These are phyloP conservation scores for Lentinus tigrinus DNA, from an alignment of 768 basidiomycete species.

Conservation along the genomic window DNA sequence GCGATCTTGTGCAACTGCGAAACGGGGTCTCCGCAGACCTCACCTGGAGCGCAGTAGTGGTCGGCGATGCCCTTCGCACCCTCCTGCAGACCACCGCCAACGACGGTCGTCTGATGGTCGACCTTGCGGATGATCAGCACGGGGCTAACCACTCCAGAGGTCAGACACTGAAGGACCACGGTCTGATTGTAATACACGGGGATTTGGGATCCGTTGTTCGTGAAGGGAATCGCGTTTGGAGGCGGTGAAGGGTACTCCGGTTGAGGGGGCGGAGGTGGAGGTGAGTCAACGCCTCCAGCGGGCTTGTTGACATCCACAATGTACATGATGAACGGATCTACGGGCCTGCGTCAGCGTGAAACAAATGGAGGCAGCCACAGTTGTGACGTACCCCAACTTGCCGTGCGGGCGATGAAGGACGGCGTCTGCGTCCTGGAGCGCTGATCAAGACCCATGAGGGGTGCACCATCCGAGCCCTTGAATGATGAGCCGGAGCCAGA, in stretches of 20 bases:
- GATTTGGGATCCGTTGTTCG: slow-evolving; percentile 79
- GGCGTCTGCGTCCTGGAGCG: slow-evolving; percentile 70
- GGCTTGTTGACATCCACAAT: slow-evolving; percentile 92
- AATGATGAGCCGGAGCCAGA: slow-evolving; percentile 91
- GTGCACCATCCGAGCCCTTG: slow-evolving; percentile 89
- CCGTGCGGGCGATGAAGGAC: slow-evolving; percentile 87
- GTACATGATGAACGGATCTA: slow-evolving; percentile 95
- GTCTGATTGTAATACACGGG: slow-evolving; percentile 97
- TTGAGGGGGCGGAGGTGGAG: slow-evolving; percentile 79
- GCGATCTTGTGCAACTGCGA: slow-evolving; percentile 96
- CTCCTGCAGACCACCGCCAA: slow-evolving; percentile 89
- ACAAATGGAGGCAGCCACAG: slow-evolving; percentile 10
- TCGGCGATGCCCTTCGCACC: slow-evolving; percentile 84
- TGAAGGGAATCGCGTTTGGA: slow-evolving; percentile 85
- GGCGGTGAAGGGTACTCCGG: slow-evolving; percentile 91
- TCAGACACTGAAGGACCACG: slow-evolving; percentile 90
- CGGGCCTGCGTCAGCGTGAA: slow-evolving; percentile 16
- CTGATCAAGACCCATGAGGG: slow-evolving; percentile 78
- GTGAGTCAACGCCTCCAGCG: slow-evolving; percentile 70
- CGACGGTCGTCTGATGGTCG: slow-evolving; percentile 84
- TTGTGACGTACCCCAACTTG: slow-evolving; percentile 73
- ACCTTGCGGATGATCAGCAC: slow-evolving; percentile 93
- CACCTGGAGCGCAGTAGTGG: slow-evolving; percentile 78
- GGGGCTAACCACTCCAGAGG: slow-evolving; percentile 91
- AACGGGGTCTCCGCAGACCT: slow-evolving; percentile 91